Conservation (phyloP, 768 basidiomycete species). For the Kwoniella sp. region DNA sequence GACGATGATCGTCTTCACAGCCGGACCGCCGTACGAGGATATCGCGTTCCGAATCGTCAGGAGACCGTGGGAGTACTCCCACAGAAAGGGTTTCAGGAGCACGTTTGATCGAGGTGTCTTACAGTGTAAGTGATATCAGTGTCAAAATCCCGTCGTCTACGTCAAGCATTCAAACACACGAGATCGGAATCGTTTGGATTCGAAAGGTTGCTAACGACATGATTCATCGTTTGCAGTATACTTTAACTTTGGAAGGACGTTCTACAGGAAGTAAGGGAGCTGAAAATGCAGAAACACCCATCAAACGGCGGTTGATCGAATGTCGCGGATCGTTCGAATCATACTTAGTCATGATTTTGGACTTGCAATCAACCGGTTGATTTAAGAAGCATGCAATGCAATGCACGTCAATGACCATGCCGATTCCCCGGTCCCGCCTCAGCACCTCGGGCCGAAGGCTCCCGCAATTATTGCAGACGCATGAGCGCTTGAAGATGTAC, state of each 20-base stretch:
- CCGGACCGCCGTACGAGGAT: slow-evolving; percentile 97
- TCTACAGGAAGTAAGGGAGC: slow-evolving; percentile 42
- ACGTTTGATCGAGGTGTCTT: slow-evolving; percentile 96
- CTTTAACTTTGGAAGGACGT: slow-evolving; percentile 47
- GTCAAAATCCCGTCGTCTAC: neutral
- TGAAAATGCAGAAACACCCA: too few species aligned
- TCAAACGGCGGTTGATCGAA: too few species aligned
- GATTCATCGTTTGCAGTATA: slow-evolving; percentile 35
- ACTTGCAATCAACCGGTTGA: too few species aligned
- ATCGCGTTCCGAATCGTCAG: slow-evolving; percentile 98
- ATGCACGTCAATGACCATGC: too few species aligned
- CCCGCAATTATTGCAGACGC: too few species aligned
- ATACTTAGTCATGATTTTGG: too few species aligned
- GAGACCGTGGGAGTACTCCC: slow-evolving; percentile 97
- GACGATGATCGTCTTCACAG: slow-evolving; percentile 86
- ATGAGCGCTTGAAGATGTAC: too few species aligned
- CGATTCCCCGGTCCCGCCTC: too few species aligned
- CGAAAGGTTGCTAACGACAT: neutral
- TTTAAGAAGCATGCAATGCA: too few species aligned
- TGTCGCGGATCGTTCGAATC: too few species aligned
- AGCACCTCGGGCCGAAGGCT: too few species aligned
- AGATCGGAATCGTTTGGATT: too few species aligned
- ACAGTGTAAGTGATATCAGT: slow-evolving; percentile 60
- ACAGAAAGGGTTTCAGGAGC: slow-evolving; percentile 87
- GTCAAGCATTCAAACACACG: neutral